Conservation (phyloP, 768 basidiomycete species). For the Pulveroboletus sp. region DNA sequence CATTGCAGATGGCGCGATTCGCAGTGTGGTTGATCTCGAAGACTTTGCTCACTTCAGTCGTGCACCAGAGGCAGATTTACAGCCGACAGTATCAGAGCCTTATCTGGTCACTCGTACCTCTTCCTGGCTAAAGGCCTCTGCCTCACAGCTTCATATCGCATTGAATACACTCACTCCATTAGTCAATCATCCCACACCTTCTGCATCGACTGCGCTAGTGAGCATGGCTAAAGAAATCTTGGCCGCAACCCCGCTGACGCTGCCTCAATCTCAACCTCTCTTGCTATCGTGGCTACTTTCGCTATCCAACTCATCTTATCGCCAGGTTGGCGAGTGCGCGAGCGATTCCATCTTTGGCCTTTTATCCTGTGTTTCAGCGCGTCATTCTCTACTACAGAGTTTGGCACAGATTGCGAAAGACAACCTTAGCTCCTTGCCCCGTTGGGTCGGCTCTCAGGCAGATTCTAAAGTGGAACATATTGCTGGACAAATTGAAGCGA, state of each 20-base stretch:
- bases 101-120: slow-evolving; percentile 59
- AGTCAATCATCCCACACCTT: slow-evolving; percentile 66
- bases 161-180: slow-evolving; percentile 73
- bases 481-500: slow-evolving; percentile 65
- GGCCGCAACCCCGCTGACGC: slow-evolving; percentile 52
- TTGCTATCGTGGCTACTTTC: slow-evolving; percentile 73
- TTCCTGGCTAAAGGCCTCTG: slow-evolving; percentile 79
- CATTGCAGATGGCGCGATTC: slow-evolving; percentile 55
- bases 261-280: slow-evolving; percentile 66
- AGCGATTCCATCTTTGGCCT: slow-evolving; percentile 44
- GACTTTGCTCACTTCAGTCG: slow-evolving; percentile 47
- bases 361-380: slow-evolving; percentile 41
- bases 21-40: slow-evolving; percentile 55
- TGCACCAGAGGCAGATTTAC: slow-evolving; percentile 11
- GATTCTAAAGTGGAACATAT: slow-evolving; percentile 74
- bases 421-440: slow-evolving; percentile 68
- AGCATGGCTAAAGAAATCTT: slow-evolving; percentile 56
- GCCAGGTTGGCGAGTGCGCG: slow-evolving; percentile 51
- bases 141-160: slow-evolving; percentile 81
- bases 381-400: slow-evolving; percentile 48
- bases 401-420: slow-evolving; percentile 63
- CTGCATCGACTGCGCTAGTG: slow-evolving; percentile 58
- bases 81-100: slow-evolving; percentile 29
- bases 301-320: slow-evolving; percentile 58
- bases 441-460: slow-evolving; percentile 63